These are phyloP conservation scores for Diaporthe destruens DNA, from an alignment of 2,329 filamentous ascomycete genomes.

Conservation along the genomic window DNA sequence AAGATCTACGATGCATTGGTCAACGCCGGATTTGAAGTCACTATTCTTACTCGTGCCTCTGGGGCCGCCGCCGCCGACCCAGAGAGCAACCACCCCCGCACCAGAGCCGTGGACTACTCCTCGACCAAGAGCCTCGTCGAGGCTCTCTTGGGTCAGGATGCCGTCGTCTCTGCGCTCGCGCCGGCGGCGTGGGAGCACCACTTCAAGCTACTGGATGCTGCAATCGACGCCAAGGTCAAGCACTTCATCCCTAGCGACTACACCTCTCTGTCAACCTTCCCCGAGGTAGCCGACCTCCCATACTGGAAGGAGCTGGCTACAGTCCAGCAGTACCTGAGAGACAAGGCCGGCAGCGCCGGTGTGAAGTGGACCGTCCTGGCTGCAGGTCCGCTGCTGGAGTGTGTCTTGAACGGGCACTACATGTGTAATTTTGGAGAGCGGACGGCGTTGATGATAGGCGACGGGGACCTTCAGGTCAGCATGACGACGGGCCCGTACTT, in stretches of 20 bases:
- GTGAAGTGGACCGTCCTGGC: slow-evolving; percentile 7
- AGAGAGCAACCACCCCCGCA: no score
- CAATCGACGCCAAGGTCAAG: slow-evolving; percentile 9
- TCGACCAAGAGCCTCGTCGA: slow-evolving; percentile 4
- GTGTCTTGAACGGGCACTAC: slow-evolving; percentile 4
- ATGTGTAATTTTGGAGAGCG: slow-evolving; percentile 9
- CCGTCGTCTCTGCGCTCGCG: slow-evolving; percentile 16
- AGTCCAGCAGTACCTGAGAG: slow-evolving; percentile 16
- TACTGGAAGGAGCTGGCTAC: slow-evolving; percentile 13
- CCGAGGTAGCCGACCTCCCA: slow-evolving; percentile 4
- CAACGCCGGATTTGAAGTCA: slow-evolving; percentile 23
- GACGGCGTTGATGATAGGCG: neutral
- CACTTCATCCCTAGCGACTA: slow-evolving; percentile 22
- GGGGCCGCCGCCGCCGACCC: neutral
- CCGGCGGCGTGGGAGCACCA: slow-evolving; percentile 10
- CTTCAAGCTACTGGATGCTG: slow-evolving; percentile 8
- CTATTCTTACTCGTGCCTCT: slow-evolving; percentile 1
- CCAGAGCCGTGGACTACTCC: slow-evolving; percentile 17
- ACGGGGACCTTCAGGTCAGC: slow-evolving; percentile 7
- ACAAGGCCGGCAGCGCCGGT: slow-evolving; percentile 6
- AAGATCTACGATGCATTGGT: slow-evolving; percentile 19
- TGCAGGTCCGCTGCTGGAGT: neutral
- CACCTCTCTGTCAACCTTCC: slow-evolving; percentile 19
- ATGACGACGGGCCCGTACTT: slow-evolving; percentile 3
- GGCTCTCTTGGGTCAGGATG: slow-evolving; percentile 8